Conservation (phyloP, 441 rosid species). For the Croton laevigatus region DNA sequence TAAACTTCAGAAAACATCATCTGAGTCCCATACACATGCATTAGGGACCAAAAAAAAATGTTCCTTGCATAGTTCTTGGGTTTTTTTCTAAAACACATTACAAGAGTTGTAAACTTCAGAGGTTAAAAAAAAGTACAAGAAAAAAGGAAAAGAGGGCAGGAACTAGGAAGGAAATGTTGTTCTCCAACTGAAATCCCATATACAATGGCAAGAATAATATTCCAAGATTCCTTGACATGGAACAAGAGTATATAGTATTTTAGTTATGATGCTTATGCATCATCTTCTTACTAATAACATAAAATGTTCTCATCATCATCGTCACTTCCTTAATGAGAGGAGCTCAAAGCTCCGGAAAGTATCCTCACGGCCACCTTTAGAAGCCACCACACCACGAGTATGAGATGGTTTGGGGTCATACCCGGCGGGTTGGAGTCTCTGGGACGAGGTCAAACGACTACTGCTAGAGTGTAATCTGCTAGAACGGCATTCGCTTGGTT, state of each 20-base stretch:
- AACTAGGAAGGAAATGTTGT: conserved; percentile 16
- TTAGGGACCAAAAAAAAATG: conserved; percentile 3
- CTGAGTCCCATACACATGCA: conserved; percentile 15
- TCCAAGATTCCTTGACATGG: conserved; percentile 18
- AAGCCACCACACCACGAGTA: conserved; percentile 45
- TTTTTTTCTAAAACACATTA: conserved; percentile 23
- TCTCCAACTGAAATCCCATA: conserved; percentile 27
- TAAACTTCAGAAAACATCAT: background rate
- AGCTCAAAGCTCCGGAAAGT: conserved; percentile 78
- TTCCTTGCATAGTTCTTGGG: conserved; percentile 7
- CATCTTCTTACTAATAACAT: conserved; percentile 12
- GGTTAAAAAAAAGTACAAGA: background rate
- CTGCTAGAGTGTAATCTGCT: conserved; percentile 56
- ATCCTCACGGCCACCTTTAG: conserved; percentile 58
- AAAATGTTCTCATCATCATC: background rate
- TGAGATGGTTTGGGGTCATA: conserved; percentile 53
- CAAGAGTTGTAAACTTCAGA: conserved; percentile 22
- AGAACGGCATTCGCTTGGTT: conserved; percentile 55
- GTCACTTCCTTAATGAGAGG: conserved; percentile 62
- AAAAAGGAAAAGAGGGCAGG: background rate
- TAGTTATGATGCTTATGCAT: conserved; percentile 10
- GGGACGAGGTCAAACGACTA: conserved; percentile 60
- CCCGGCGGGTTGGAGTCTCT: conserved; percentile 63
- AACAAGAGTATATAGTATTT: background rate
- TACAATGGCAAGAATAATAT: conserved; percentile 23